These are phyloP conservation scores for Coprinellus micaceus DNA, from an alignment of 768 basidiomycete species.

Conservation along the genomic window DNA sequence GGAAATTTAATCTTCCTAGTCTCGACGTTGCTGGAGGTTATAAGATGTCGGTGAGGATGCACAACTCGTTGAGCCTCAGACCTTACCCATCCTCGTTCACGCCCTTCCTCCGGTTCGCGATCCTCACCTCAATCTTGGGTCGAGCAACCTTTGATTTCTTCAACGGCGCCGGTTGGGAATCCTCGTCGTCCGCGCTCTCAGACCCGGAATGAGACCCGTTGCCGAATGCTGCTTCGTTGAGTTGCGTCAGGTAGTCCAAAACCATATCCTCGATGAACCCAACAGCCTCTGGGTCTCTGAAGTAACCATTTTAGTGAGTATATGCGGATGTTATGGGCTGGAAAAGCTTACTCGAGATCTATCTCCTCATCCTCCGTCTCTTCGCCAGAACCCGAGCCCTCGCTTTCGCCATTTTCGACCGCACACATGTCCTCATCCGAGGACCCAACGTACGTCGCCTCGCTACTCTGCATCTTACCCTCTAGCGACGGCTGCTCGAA, in stretches of 20 bases:
- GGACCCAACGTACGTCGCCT: too few relatives aligned
- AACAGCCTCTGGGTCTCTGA: slow-evolving; percentile 14
- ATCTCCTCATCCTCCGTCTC: not conserved
- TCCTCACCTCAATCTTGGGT: slow-evolving; percentile 29
- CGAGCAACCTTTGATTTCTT: slow-evolving; percentile 8
- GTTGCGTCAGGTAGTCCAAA: slow-evolving; percentile 33
- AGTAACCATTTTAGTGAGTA: not conserved
- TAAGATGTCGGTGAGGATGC: not conserved
- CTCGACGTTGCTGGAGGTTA: slow-evolving; percentile 13
- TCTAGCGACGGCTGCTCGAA: too few relatives aligned
- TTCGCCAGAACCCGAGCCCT: not conserved
- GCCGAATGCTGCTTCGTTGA: slow-evolving; percentile 17
- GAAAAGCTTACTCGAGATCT: not conserved
- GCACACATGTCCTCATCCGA: not conserved
- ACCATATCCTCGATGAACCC: slow-evolving; percentile 34
- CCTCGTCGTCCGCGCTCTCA: slow-evolving; percentile 11
- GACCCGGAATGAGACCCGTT: slow-evolving; percentile 15
- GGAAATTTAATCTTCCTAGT: slow-evolving; percentile 32
- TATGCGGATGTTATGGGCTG: slow-evolving; percentile 1
- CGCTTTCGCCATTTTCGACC: too few relatives aligned
- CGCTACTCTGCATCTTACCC: too few relatives aligned
- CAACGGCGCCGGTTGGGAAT: not conserved
- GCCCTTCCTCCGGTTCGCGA: slow-evolving; percentile 28
- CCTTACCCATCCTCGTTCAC: too few relatives aligned
- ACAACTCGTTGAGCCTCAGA: too few relatives aligned